These are phyloP conservation scores for Saccharomycopsis sp. DNA, from an alignment of 805 yeast genomes.

Conservation along the genomic window DNA sequence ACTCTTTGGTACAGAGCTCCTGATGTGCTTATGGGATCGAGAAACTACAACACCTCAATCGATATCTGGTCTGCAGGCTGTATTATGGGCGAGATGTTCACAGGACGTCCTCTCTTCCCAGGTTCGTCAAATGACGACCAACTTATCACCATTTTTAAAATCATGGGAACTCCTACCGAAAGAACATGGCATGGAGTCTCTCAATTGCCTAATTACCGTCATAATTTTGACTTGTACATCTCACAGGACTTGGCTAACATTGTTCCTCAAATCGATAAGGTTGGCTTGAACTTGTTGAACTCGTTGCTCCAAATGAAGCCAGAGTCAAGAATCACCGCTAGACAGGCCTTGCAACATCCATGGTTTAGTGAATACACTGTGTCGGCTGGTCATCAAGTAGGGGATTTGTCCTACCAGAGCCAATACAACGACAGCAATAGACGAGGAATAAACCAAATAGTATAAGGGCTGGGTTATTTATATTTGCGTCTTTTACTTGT, in stretches of 20 bases:
- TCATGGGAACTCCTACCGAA: constrained; percentile 96
- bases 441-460: not conserved
- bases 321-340: constrained; percentile 44
- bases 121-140: constrained; percentile 97
- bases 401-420: not conserved
- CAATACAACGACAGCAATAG: not conserved
- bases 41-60: constrained; percentile 93
- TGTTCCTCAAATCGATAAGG: constrained; percentile 61
- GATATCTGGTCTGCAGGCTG: constrained; percentile 99
- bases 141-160: constrained; percentile 79
- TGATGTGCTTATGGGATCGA: constrained; percentile 88
- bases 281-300: constrained; percentile 64
- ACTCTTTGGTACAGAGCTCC: constrained; percentile 98
- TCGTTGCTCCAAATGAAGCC: constrained; percentile 53
- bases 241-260: constrained; percentile 77
- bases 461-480: no score
- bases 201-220: constrained; percentile 77
- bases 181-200: constrained; percentile 97
- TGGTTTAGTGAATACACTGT: constrained; percentile 72
- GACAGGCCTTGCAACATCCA: constrained; percentile 44
- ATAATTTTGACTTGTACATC: constrained; percentile 76
- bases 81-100: constrained; percentile 95
- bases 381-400: constrained; percentile 19
- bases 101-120: constrained; percentile 95
- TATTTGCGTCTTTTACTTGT: no score